A percentile compares a stretch with the other conserved stretches of the same genome.
These are phyloP conservation scores for Annona cherimola DNA, from an alignment of 164 flowering plant genomes.

Conservation along the genomic window DNA sequence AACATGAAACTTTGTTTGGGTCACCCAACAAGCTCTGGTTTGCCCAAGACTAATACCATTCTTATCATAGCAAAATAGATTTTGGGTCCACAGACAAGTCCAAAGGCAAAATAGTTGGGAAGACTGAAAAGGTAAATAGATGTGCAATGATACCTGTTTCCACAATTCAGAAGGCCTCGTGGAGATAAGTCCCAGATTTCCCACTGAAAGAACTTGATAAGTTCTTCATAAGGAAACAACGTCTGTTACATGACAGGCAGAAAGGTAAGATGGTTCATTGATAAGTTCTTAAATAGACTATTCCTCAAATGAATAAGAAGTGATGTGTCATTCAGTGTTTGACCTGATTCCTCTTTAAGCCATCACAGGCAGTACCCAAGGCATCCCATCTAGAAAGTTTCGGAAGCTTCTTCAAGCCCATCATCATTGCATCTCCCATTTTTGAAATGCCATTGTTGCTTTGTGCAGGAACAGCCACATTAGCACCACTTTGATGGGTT, in stretches of 20 bases:
- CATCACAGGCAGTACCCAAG: slow-evolving; percentile 18
- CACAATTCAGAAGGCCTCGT: slow-evolving; percentile 80
- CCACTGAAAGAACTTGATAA: slow-evolving; percentile 52
- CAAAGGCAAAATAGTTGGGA: not conserved
- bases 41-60: too few species aligned
- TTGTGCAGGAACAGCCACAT: slow-evolving; percentile 19
- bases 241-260: slow-evolving; percentile 34
- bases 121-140: not conserved
- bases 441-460: slow-evolving; percentile 25
- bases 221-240: slow-evolving; percentile 81
- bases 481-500: slow-evolving; percentile 23
- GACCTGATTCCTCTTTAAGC: slow-evolving; percentile 50
- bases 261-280: slow-evolving; percentile 1
- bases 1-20: too few species aligned
- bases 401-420: slow-evolving; percentile 44
- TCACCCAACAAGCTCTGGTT: too few species aligned
- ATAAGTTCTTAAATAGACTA: not conserved
- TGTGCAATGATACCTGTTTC: slow-evolving; percentile 66
- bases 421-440: slow-evolving; percentile 35
- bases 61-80: too few species aligned
- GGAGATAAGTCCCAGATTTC: slow-evolving; percentile 57
- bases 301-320: not conserved
- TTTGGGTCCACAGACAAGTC: not conserved
- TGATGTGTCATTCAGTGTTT: not conserved
- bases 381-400: slow-evolving; percentile 32